phyloP scores from a whole-genome alignment of 192 early-diverging fungal genomes.

The Coemansia sp. region DNA sequence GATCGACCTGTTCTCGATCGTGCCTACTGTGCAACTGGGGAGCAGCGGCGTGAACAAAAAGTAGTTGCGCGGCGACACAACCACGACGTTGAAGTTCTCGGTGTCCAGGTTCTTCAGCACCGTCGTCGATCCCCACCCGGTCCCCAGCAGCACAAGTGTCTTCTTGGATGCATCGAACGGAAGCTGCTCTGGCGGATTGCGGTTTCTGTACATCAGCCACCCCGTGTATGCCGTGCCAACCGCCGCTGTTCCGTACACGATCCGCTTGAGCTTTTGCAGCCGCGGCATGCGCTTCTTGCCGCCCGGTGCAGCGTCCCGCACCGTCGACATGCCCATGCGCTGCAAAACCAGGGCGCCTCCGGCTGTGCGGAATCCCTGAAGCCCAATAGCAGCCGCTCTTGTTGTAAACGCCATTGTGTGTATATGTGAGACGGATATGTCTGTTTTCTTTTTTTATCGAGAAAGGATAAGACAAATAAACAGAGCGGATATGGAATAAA shows the following conservation, averaged over 20 bases:
- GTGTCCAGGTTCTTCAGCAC: slow-evolving; percentile 74
- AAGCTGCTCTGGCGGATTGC: slow-evolving; percentile 44
- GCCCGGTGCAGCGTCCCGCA: slow-evolving; percentile 11
- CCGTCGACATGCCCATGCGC: slow-evolving; percentile 48
- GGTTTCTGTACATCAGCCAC: slow-evolving; percentile 54
- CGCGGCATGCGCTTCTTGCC: slow-evolving; percentile 30
- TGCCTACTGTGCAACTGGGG: slow-evolving; percentile 82
- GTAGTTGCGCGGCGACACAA: slow-evolving; percentile 83
- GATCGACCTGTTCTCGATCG: slow-evolving; percentile 84
- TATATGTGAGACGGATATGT: slow-evolving; percentile 22
- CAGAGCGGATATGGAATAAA: background rate
- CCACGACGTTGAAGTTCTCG: slow-evolving; percentile 67
- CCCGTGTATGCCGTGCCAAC: slow-evolving; percentile 35
- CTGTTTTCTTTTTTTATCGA: background rate
- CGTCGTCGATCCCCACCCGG: slow-evolving; percentile 68
- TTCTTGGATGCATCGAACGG: slow-evolving; percentile 51
- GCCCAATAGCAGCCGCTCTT: background rate
- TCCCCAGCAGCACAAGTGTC: slow-evolving; percentile 56
- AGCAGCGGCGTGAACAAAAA: slow-evolving; percentile 88
- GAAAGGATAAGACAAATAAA: background rate
- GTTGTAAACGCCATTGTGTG: slow-evolving; percentile 7
- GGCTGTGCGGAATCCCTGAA: slow-evolving; percentile 27
- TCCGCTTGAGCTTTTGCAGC: slow-evolving; percentile 43
- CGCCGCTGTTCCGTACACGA: slow-evolving; percentile 26
- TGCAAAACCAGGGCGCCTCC: slow-evolving; percentile 14